Evolutionary conservation across 2,329 filamentous ascomycete genomes (phyloP).

Genomic region (Chalara sp.): DNA sequence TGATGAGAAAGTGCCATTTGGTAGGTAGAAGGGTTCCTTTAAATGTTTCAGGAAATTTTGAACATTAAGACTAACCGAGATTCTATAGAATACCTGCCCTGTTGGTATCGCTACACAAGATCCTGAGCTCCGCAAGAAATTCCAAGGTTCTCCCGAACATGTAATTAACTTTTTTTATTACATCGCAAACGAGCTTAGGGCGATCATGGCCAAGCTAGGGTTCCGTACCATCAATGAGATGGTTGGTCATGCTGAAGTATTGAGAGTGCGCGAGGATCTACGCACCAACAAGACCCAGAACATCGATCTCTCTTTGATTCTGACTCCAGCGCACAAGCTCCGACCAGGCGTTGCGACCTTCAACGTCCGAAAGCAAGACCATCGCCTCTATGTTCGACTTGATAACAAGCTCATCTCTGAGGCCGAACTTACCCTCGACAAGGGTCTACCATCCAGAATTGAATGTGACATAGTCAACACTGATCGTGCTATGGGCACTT

Average conservation of each 20-base stretch:
- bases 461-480: constrained; percentile 97
- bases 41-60: not conserved
- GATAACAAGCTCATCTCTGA: constrained; percentile 98
- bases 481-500: constrained; percentile 87
- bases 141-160: constrained; percentile 86
- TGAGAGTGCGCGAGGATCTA: constrained; percentile 83
- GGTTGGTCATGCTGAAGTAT: constrained; percentile 84
- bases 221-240: constrained; percentile 96
- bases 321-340: constrained; percentile 93
- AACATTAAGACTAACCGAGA: constrained; percentile 8
- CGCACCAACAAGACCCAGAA: constrained; percentile 85
- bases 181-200: constrained; percentile 87
- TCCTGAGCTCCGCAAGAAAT: constrained; percentile 89
- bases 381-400: constrained; percentile 83
- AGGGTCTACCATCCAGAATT: constrained; percentile 85
- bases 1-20: constrained; percentile 64
- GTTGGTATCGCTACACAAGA: constrained; percentile 96
- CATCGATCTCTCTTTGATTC: constrained; percentile 84
- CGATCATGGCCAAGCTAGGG: constrained; percentile 93
- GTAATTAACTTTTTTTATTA: constrained; percentile 98
- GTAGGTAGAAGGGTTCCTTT: not conserved
- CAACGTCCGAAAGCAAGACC: constrained; percentile 96
- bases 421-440: constrained; percentile 89
- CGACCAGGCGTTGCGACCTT: constrained; percentile 92
- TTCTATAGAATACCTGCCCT: constrained; percentile 63